A percentile compares a stretch with the other conserved stretches of the same genome.
Evolutionary conservation across 2,329 filamentous ascomycete species (phyloP).

Genomic region (Lachnellula willkommii): DNA sequence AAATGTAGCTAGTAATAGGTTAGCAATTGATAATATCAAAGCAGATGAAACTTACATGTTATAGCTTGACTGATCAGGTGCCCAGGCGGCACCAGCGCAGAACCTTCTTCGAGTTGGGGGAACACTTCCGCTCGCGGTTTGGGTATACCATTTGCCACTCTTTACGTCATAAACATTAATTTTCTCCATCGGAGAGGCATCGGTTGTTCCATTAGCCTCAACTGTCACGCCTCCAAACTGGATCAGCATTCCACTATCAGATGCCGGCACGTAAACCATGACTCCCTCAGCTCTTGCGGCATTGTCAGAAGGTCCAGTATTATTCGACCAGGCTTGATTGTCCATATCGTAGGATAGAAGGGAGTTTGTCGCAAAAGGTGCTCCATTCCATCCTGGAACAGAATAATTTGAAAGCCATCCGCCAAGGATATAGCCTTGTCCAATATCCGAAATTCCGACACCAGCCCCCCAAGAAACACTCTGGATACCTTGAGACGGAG

Average conservation of each 20-base stretch:
- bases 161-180: conserved; percentile 58
- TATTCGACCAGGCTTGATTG: conserved; percentile 45
- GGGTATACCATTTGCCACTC: conserved; percentile 54
- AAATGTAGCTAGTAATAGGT: conserved; percentile 47
- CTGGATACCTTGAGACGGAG: conserved; percentile 35
- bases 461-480: conserved; percentile 53
- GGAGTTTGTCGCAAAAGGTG: conserved; percentile 43
- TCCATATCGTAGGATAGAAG: conserved; percentile 54
- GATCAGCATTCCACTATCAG: conserved; percentile 53
- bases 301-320: conserved; percentile 44
- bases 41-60: conserved; percentile 48
- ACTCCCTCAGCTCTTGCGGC: conserved; percentile 52
- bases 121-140: conserved; percentile 48
- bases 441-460: conserved; percentile 47
- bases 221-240: conserved; percentile 58
- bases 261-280: conserved; percentile 55
- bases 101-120: conserved; percentile 52
- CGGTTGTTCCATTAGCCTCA: conserved; percentile 39
- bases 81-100: conserved; percentile 56
- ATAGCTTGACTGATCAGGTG: conserved; percentile 55
- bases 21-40: conserved; percentile 2
- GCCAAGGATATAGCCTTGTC: conserved; percentile 56
- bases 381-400: conserved; percentile 45
- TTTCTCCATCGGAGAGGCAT: conserved; percentile 41
- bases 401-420: conserved; percentile 55